phyloP scores from a whole-genome alignment of 495 filamentous ascomycete genomes.

The Aspergillus heteromorphus region DNA sequence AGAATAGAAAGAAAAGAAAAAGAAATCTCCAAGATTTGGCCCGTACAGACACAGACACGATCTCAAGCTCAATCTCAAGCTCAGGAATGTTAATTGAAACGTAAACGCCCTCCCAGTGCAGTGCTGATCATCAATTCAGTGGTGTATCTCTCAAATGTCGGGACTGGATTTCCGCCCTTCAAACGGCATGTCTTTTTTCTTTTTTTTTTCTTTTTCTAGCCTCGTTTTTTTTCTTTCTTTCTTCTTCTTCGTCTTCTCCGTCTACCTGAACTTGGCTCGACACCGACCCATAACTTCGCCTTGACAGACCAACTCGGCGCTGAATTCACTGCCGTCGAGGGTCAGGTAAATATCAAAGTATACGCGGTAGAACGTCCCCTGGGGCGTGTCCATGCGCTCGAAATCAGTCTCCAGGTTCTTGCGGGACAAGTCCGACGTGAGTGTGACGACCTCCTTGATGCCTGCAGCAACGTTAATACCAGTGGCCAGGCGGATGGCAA shows the following conservation, averaged over 20 bases:
- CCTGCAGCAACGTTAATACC: constrained; percentile 45
- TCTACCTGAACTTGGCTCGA: constrained; percentile 71
- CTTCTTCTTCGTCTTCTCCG: neutral
- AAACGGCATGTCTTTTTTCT: neutral
- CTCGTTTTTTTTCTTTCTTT: neutral
- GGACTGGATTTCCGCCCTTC: neutral
- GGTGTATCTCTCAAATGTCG: constrained; percentile 5
- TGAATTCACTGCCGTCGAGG: constrained; percentile 95
- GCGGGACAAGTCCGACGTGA: constrained; percentile 91
- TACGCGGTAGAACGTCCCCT: constrained; percentile 93
- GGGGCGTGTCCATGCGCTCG: constrained; percentile 97
- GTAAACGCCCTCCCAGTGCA: constrained; percentile 20
- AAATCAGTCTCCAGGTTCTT: constrained; percentile 99
- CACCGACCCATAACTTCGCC: constrained; percentile 98
- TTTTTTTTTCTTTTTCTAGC: neutral
- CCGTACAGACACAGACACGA: neutral
- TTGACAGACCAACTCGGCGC: constrained; percentile 95
- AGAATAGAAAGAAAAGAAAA: neutral
- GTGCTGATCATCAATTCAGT: constrained; percentile 16
- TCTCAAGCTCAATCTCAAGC: too few relatives aligned
- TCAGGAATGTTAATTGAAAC: constrained; percentile 1
- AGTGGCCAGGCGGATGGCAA: neutral
- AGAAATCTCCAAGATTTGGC: neutral
- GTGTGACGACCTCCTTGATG: constrained; percentile 98
- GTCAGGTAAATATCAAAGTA: constrained; percentile 86